Evolutionary conservation across 2,329 filamentous ascomycete genomes (phyloP), one percentile per base, ranked within the genome.

Genomic region (Calcarisporium arbuscula): DNA sequence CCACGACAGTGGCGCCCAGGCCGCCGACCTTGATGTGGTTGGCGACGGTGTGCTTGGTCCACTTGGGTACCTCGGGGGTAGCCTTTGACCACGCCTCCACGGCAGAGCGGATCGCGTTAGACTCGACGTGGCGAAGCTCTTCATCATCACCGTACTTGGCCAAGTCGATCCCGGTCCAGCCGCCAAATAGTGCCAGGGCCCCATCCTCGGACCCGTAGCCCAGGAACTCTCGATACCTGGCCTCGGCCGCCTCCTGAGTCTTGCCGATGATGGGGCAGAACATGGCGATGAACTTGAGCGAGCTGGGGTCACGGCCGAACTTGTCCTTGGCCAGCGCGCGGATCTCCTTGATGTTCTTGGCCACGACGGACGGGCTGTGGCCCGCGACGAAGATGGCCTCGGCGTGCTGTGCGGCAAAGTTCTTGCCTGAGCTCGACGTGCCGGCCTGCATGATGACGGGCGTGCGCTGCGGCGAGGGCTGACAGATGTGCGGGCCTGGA

Each of bases 131-230:
- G 10, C 75, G 58, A 32, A 82, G 56, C 50, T 82, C 78, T 48
- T 82, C 69, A 27, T 82, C 77, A 18, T 82, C 77, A 0, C 60
- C 69, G 43, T 80, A 82, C 28, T 68, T 59, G 6, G 67, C 62
- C 17, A 82, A 57, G 49, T 83, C 74, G 30, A 81, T 78, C 1
- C 78, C 78, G 0, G 77, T 80, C 76, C 77, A 82, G 0, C 78
- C 78, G 3, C 78, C 75, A 43, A 82, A 82, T 3, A 82, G 54
- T 0, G 77, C 76, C 31, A 82, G 51, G 0, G 77, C 77, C 5
- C 77, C 79, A 38, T 81, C 78, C 27, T 72, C 64, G 3, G 71
- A 72, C 0, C 72, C 78, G 44, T 79, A 69, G 30, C 64, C 65
- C 1, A 71, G 58, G 30, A 72, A 70, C 16, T 78, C 69, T 4